phyloP scores from a whole-genome alignment of 345 rosid species.

The Mangifera indica region DNA sequence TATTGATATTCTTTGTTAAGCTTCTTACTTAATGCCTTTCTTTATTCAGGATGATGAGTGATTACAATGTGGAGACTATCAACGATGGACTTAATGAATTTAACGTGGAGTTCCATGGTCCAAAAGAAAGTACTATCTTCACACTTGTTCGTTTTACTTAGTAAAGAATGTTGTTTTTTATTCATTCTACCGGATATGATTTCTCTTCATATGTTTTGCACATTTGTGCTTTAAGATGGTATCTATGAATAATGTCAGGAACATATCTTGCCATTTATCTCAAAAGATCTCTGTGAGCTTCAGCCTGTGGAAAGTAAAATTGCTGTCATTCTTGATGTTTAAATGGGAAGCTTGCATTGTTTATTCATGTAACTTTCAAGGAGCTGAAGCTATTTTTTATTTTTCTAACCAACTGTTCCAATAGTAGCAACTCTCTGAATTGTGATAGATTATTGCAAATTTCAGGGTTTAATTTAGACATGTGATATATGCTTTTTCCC shows the following conservation, averaged over 20 bases:
- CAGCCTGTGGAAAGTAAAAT: not conserved
- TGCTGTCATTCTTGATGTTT: not conserved
- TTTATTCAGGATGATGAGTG: constrained; percentile 74
- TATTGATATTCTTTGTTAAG: constrained; percentile 5
- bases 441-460: not conserved
- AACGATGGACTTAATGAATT: constrained; percentile 73
- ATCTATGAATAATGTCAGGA: not conserved
- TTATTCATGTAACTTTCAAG: not conserved
- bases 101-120: constrained; percentile 71
- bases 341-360: not conserved
- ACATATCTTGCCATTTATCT: not conserved
- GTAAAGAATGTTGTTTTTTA: constrained; percentile 4
- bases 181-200: not conserved
- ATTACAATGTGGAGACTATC: constrained; percentile 67
- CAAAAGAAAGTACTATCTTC: constrained; percentile 60
- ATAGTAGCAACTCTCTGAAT: not conserved
- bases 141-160: constrained; percentile 12
- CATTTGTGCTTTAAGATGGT: not conserved
- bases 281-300: not conserved
- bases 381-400: not conserved
- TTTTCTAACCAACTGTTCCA: not conserved
- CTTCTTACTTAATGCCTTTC: constrained; percentile 19
- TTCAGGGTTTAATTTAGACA: constrained; percentile 3
- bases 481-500: not conserved
- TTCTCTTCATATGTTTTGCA: not conserved